These are phyloP conservation scores for Trichocladium uniseriatum DNA, from an alignment of 495 filamentous ascomycete species.

Conservation along the genomic window DNA sequence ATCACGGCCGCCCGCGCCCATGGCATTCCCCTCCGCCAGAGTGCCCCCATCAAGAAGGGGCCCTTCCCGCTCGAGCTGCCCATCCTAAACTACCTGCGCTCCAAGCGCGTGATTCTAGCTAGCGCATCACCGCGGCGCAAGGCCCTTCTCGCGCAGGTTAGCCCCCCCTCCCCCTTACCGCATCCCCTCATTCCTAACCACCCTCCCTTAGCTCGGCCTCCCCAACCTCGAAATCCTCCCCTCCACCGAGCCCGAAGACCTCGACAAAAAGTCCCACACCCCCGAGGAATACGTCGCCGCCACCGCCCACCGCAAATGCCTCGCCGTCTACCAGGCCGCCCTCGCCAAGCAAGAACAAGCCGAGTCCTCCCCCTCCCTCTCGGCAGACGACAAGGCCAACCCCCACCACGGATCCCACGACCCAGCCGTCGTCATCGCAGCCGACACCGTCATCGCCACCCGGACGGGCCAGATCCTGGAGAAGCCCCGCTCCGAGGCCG, in stretches of 20 bases:
- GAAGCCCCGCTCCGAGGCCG: conserved; percentile 72
- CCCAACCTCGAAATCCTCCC: conserved; percentile 71
- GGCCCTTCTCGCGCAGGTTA: conserved; percentile 59
- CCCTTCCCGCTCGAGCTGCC: conserved; percentile 65
- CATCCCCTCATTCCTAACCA: neutral
- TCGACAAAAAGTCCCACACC: conserved; percentile 60
- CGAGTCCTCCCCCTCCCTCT: neutral
- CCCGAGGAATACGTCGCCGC: conserved; percentile 85
- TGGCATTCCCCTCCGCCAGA: conserved; percentile 26
- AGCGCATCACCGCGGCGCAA: conserved; percentile 77
- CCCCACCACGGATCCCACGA: conserved; percentile 35
- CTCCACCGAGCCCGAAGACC: conserved; percentile 69
- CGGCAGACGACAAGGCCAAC: conserved; percentile 14
- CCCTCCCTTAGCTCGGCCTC: conserved; percentile 50
- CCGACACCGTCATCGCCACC: conserved; percentile 84
- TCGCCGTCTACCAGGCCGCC: conserved; percentile 63
- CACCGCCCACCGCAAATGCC: conserved; percentile 74
- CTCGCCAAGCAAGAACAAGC: conserved; percentile 38
- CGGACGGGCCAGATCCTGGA: conserved; percentile 69
- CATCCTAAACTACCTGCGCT: conserved; percentile 58
- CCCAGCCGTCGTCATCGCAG: conserved; percentile 77
- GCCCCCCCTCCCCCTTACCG: conserved; percentile 1
- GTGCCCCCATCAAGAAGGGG: conserved; percentile 25
- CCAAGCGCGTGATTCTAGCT: conserved; percentile 74
- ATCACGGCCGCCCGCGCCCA: conserved; percentile 33